Evolutionary conservation across 805 yeast species (phyloP).

Genomic region (Kodamaea fukazawae): DNA sequence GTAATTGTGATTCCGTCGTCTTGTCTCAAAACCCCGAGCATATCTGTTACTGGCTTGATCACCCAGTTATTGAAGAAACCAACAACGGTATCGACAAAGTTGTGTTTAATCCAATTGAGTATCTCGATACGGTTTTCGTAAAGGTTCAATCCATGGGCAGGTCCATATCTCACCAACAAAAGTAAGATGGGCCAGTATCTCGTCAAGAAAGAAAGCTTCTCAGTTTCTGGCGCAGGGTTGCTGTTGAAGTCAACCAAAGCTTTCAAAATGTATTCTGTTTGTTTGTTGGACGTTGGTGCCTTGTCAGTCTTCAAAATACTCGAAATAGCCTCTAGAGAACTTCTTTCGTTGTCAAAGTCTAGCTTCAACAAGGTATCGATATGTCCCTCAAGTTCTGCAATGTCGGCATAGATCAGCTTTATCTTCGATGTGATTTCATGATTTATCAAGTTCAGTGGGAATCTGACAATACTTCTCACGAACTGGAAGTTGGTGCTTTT

Average conservation of each 20-base stretch:
- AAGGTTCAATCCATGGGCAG: conserved; percentile 42
- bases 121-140: conserved; percentile 55
- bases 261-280: conserved; percentile 3
- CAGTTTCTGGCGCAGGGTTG: conserved; percentile 2
- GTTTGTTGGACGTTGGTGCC: not conserved
- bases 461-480: conserved; percentile 4
- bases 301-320: conserved; percentile 1
- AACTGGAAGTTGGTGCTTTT: not conserved
- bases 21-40: conserved; percentile 77
- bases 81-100: conserved; percentile 57
- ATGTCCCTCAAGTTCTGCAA: conserved; percentile 21
- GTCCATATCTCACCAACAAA: conserved; percentile 48
- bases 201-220: conserved; percentile 38
- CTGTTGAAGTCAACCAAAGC: conserved; percentile 3
- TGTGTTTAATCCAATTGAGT: conserved; percentile 52
- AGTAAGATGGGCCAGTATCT: conserved; percentile 68
- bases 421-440: conserved; percentile 27
- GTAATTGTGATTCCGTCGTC: conserved; percentile 79
- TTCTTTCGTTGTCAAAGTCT: conserved; percentile 5
- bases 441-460: conserved; percentile 18
- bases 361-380: conserved; percentile 26
- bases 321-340: conserved; percentile 9
- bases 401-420: conserved; percentile 17
- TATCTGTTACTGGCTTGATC: conserved; percentile 66
- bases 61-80: conserved; percentile 86